Evolutionary conservation across 495 filamentous ascomycete species (phyloP).

Genomic region (Pseudevernia furfuracea): DNA sequence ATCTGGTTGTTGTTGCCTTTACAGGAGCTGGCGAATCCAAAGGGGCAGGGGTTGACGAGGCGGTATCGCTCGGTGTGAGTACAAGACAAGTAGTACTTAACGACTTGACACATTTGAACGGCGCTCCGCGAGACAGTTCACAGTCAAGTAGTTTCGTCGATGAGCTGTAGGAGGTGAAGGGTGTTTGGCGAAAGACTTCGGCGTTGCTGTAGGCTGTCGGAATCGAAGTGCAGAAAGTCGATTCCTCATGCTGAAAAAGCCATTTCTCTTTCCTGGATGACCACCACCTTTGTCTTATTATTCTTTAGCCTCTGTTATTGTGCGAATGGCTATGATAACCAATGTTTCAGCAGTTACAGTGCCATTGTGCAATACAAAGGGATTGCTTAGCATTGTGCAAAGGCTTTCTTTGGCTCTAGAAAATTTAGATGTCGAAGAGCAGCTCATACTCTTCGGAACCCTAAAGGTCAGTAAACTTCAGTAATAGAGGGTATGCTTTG

Average conservation of each 20-base stretch:
- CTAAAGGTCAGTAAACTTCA: not conserved
- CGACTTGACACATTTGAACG: not conserved
- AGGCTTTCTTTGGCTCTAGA: not conserved
- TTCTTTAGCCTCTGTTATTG: not conserved
- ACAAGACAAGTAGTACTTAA: not conserved
- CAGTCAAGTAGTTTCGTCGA: not conserved
- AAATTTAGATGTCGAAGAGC: not conserved
- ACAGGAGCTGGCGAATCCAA: not conserved
- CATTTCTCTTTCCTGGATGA: not conserved
- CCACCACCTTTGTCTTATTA: not conserved
- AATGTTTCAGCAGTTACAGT: not conserved
- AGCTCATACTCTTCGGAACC: not conserved
- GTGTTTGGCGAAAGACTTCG: not conserved
- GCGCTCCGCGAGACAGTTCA: not conserved
- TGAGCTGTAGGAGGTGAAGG: not conserved
- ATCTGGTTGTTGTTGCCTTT: constrained; percentile 5
- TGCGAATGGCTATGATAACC: not conserved
- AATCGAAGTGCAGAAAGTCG: not conserved
- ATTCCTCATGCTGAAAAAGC: not conserved
- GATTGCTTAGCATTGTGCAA: too few species aligned
- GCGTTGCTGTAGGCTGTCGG: not conserved
- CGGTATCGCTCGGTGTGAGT: not conserved
- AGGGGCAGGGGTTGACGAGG: not conserved
- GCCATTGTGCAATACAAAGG: not conserved
- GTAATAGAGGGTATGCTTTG: not conserved